Evolutionary conservation across 1,139 yeast species (phyloP).

Genomic region (Suhomyces coccinellae): DNA sequence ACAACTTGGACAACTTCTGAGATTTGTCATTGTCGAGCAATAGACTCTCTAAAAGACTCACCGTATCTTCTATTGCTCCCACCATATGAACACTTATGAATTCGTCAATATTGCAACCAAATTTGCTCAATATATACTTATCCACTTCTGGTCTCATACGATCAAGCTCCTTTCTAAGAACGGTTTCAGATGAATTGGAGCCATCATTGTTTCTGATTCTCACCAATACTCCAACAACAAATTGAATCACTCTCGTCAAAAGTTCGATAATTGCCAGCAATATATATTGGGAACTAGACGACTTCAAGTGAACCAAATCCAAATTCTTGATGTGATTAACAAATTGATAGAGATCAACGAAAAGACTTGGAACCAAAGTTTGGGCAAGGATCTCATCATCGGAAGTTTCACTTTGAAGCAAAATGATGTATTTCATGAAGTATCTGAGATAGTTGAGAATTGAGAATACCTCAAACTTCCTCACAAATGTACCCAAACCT

Average conservation of each 20-base stretch:
- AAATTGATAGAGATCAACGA: constrained; percentile 22
- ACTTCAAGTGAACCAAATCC: constrained; percentile 14
- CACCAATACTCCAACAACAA: constrained; percentile 37
- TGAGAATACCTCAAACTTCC: constrained; percentile 29
- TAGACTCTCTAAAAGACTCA: constrained; percentile 20
- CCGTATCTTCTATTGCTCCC: constrained; percentile 22
- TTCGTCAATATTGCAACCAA: constrained; percentile 15
- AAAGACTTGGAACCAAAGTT: constrained; percentile 25
- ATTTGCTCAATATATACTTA: constrained; percentile 7
- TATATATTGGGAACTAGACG: constrained; percentile 26
- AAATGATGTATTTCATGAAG: constrained; percentile 31
- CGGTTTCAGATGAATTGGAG: not conserved
- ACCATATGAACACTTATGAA: constrained; percentile 22
- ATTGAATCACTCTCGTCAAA: constrained; percentile 35
- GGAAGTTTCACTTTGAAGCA: constrained; percentile 39
- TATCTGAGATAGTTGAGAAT: constrained; percentile 33
- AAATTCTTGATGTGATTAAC: constrained; percentile 13
- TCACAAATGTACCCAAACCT: constrained; percentile 16
- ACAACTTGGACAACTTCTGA: constrained; percentile 34
- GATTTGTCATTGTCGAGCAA: constrained; percentile 24
- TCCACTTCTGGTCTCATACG: constrained; percentile 10
- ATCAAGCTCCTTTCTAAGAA: constrained; percentile 8
- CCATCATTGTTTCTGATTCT: constrained; percentile 17
- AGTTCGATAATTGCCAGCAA: constrained; percentile 33
- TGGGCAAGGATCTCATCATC: constrained; percentile 23